phyloP scores from a whole-genome alignment of 768 basidiomycete genomes.

The Mycena sanguinolenta region DNA sequence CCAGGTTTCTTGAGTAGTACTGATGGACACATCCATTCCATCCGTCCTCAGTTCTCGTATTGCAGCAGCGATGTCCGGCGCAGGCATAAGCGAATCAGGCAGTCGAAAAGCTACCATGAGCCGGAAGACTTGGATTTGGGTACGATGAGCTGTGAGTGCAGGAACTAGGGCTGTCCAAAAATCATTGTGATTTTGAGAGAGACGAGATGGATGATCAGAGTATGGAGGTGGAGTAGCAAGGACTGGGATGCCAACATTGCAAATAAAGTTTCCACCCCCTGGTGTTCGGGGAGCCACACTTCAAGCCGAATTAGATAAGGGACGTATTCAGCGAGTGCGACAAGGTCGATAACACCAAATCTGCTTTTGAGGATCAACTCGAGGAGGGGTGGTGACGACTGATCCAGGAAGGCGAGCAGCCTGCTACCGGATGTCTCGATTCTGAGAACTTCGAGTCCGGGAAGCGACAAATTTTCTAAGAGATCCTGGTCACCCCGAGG shows the following conservation, averaged over 20 bases:
- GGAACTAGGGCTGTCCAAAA: not conserved
- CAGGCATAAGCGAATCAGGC: not conserved
- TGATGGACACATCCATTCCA: not conserved
- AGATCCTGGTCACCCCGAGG: not conserved
- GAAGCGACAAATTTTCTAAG: not conserved
- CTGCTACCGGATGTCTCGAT: no score
- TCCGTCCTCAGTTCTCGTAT: not conserved
- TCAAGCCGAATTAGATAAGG: not conserved
- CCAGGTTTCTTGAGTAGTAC: not conserved
- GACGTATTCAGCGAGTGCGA: not conserved
- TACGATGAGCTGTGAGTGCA: not conserved
- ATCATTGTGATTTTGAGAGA: not conserved
- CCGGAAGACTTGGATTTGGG: not conserved
- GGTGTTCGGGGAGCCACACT: not conserved
- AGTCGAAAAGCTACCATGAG: no score
- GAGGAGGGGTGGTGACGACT: not conserved
- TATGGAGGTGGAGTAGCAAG: not conserved
- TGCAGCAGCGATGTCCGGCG: not conserved
- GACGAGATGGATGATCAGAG: not conserved
- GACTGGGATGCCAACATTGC: not conserved
- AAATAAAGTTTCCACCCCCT: not conserved
- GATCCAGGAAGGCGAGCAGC: not conserved
- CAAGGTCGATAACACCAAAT: no score
- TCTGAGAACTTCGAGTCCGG: not conserved
- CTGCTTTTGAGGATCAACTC: not conserved